Base-by-base conservation (phyloP, 2,329 filamentous ascomycete species). In the Teratosphaeriaceae sp. region DNA sequence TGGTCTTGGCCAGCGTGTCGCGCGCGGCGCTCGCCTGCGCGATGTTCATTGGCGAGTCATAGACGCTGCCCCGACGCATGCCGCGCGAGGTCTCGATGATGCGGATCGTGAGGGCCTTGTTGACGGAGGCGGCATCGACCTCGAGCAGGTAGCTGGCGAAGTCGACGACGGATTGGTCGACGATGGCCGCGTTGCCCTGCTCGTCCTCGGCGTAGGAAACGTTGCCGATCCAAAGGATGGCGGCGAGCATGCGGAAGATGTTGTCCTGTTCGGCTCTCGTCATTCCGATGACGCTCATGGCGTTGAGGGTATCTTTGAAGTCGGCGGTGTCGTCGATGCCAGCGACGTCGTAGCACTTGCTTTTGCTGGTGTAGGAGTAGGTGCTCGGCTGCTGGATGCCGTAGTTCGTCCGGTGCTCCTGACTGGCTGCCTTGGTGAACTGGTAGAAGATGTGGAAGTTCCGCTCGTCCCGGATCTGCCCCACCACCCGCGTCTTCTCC, bases 401-500 rank as follows among this genome's bases (percentile, higher is more conserved):
- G 61, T 87, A 96, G n/a, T 74, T 81, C 58, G 92, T 81, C 72
- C 88, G 77, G 66, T 97, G 94, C 46, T 84, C 79, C 54, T 84
- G 76, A n/a, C 88, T 85, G 8, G 90, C 90, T 3, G 86, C 88
- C 69, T 97, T 98, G 36, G 92, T 87, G 66, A 97, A 96, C 66
- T 98, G 92, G 69, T 98, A 98, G 66, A 98, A 98, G 59, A 98
- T 97, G 69, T 98, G 92, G 67, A 98, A 98, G 69, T 95, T 97
- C 55, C 92, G 81, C 75, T 98, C 92, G 64, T 96, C 94, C 45
- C 72, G 75, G 55, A 97, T 97, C 70, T 97, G 92, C 13, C 90
- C 88, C 8, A 95, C 88, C 15, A 98, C 92, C 70, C 92, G 79
- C 37, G 87, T 83, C 73, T 97, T 97, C 65, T 98, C 92, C 41